Conservation (phyloP, 768 basidiomycete genomes). For the Mycena metata region DNA sequence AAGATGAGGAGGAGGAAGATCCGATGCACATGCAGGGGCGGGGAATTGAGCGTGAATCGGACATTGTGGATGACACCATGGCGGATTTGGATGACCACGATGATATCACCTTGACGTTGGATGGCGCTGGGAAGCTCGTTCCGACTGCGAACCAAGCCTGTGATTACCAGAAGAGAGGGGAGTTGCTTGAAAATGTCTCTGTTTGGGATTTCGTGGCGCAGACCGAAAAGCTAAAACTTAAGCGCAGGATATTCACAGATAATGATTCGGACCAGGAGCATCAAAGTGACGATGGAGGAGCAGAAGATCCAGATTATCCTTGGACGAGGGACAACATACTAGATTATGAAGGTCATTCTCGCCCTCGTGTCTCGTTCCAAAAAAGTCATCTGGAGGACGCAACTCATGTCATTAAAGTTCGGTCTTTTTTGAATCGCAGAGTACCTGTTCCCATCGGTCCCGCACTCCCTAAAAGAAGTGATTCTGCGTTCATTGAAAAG, state of each 20-base stretch:
- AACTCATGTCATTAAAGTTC: neutral
- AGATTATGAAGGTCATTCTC: neutral
- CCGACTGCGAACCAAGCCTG: slow-evolving; percentile 33
- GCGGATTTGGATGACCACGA: neutral
- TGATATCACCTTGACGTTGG: neutral
- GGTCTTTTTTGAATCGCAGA: neutral
- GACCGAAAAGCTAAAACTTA: slow-evolving; percentile 40
- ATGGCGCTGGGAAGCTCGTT: slow-evolving; percentile 18
- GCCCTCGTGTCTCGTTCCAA: neutral
- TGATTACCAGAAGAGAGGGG: slow-evolving; percentile 44
- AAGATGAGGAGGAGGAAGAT: too few species aligned
- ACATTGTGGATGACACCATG: too few species aligned
- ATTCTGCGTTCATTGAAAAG: neutral
- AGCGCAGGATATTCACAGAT: neutral
- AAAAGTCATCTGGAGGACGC: neutral
- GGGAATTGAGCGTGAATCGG: too few species aligned
- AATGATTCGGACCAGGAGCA: neutral
- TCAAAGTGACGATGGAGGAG: too few species aligned
- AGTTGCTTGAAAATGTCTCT: slow-evolving; percentile 31
- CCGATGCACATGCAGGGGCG: too few species aligned
- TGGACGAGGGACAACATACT: neutral
- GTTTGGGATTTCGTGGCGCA: slow-evolving; percentile 48
- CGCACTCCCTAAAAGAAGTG: neutral
- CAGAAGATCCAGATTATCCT: too few species aligned
- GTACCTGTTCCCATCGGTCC: neutral